A percentile compares a stretch with the other conserved stretches of the same genome.
phyloP scores from a whole-genome alignment of 306 rosid genomes.

The Corylus americana region DNA sequence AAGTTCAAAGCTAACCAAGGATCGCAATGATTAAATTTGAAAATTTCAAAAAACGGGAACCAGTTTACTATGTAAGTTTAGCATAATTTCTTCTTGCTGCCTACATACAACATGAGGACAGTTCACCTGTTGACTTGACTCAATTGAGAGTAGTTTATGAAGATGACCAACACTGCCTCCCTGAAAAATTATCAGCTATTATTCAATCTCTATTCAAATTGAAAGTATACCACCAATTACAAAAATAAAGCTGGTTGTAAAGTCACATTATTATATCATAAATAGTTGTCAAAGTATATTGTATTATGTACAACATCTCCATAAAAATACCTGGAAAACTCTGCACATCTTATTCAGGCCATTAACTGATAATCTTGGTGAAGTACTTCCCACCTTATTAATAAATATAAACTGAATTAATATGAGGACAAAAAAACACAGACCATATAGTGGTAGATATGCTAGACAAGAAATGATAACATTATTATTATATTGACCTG shows the following conservation, averaged over 20 bases:
- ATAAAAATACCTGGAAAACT: constrained; percentile 77
- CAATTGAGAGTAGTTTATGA: constrained; percentile 85
- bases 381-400: constrained; percentile 74
- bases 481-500: constrained; percentile 51
- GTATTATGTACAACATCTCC: constrained; percentile 4
- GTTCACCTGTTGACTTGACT: constrained; percentile 88
- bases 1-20: constrained; percentile 4
- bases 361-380: constrained; percentile 42
- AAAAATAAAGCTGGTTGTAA: background rate
- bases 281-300: constrained; percentile 7
- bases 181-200: constrained; percentile 42
- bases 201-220: background rate
- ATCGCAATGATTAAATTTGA: background rate
- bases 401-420: background rate
- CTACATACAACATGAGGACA: constrained; percentile 11
- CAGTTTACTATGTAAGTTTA: background rate
- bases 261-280: background rate
- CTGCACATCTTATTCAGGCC: constrained; percentile 46
- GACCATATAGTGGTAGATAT: background rate
- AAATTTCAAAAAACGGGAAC: background rate
- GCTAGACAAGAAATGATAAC: constrained; percentile 6
- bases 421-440: constrained; percentile 8
- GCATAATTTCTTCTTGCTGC: background rate
- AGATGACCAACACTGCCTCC: constrained; percentile 96
- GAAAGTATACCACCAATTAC: background rate